Percentiles rank a stretch among this genome's conserved stretches.
Evolutionary conservation across 352 stramenopile genomes (phyloP).

Genomic region (Phytophthora sojae): DNA sequence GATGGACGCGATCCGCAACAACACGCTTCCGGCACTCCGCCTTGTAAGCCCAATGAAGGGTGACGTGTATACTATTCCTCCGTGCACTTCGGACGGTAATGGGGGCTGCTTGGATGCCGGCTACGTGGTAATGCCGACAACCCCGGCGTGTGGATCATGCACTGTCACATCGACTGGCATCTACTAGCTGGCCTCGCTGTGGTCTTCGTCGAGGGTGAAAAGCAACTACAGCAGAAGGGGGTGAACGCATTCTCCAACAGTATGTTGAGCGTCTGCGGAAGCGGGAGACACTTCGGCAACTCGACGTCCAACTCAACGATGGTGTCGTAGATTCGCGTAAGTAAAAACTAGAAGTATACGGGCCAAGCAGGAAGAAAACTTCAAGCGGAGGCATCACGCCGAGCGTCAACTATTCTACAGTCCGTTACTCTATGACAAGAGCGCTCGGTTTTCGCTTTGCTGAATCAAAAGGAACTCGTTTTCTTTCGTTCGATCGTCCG

Average conservation of each 20-base stretch:
- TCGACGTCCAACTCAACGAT: background rate
- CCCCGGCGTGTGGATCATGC: slow-evolving; percentile 41
- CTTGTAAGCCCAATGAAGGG: slow-evolving; percentile 25
- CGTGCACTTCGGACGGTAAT: slow-evolving; percentile 23
- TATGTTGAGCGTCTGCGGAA: slow-evolving; percentile 32
- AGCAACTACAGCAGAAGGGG: slow-evolving; percentile 19
- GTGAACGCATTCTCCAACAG: slow-evolving; percentile 16
- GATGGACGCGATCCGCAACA: slow-evolving; percentile 13
- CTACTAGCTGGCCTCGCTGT: slow-evolving; percentile 31
- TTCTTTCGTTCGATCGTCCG: too few species aligned
- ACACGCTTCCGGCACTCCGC: slow-evolving; percentile 12
- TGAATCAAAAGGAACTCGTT: background rate
- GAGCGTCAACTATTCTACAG: background rate
- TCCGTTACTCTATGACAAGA: background rate
- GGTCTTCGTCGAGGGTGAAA: slow-evolving; percentile 30
- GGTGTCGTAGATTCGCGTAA: background rate
- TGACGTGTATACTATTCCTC: slow-evolving; percentile 35
- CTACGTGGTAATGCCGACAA: slow-evolving; percentile 41
- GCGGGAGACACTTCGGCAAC: background rate
- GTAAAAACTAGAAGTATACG: background rate
- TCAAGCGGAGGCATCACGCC: too few species aligned
- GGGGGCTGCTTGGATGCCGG: slow-evolving; percentile 20
- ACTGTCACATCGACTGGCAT: slow-evolving; percentile 52
- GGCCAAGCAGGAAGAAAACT: background rate
- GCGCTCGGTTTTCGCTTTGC: background rate